Conservation (phyloP, 2,329 filamentous ascomycete species). For the Ophiosphaerella herpotricha region DNA sequence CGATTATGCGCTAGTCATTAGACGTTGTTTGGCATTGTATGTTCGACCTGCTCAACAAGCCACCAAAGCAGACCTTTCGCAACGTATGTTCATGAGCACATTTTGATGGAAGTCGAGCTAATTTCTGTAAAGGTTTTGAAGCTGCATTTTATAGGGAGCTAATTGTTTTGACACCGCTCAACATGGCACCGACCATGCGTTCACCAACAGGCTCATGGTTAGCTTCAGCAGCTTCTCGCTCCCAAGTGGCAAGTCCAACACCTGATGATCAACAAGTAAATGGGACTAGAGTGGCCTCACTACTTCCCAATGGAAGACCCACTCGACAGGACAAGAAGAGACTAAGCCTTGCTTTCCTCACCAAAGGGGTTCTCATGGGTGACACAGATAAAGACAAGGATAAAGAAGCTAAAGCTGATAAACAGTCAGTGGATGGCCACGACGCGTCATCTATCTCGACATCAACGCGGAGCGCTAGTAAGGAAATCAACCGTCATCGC, state of each 20-base stretch:
- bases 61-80: conserved; percentile 64
- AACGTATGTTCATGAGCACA: conserved; percentile 58
- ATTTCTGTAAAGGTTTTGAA: conserved; percentile 50
- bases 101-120: conserved; percentile 13
- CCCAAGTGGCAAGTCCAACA: conserved; percentile 31
- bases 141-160: conserved; percentile 52
- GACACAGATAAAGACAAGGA: conserved; percentile 22
- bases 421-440: conserved; percentile 22
- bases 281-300: conserved; percentile 28
- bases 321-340: conserved; percentile 47
- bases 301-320: conserved; percentile 24
- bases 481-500: conserved; percentile 35
- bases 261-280: conserved; percentile 29
- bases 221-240: conserved; percentile 30
- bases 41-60: conserved; percentile 65
- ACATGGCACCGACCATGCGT: conserved; percentile 30
- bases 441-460: conserved; percentile 26
- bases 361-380: conserved; percentile 38
- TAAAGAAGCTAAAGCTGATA: conserved; percentile 19
- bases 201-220: conserved; percentile 44
- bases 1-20: conserved; percentile 87
- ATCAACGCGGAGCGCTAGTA: conserved; percentile 38
- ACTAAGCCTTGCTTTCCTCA: conserved; percentile 45
- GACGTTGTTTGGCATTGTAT: conserved; percentile 76
- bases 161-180: conserved; percentile 44